Evolutionary conservation across 1,139 yeast genomes (phyloP).

Genomic region (Debaryomyces subglobosus): DNA sequence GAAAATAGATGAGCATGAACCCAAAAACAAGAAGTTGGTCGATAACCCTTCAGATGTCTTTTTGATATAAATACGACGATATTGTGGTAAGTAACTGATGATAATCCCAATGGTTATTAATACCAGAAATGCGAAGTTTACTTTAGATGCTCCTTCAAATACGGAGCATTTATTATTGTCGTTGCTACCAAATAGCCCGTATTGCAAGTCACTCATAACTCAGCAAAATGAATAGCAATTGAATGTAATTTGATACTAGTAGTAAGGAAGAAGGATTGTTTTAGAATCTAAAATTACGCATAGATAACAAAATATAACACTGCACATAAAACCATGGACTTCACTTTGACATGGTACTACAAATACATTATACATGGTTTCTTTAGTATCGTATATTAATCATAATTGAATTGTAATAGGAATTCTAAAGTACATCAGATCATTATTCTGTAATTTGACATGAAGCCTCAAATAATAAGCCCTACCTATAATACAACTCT

Average conservation of each 20-base stretch:
- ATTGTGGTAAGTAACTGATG: constrained; percentile 80
- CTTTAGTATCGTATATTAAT: neutral
- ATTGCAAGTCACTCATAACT: neutral
- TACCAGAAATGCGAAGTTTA: constrained; percentile 53
- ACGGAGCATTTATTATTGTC: constrained; percentile 34
- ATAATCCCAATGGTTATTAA: constrained; percentile 68
- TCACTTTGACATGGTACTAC: neutral
- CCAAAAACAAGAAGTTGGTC: constrained; percentile 70
- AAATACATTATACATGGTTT: neutral
- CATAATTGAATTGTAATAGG: constrained; percentile 31
- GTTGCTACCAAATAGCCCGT: constrained; percentile 9
- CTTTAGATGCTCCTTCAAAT: constrained; percentile 48
- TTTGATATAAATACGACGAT: constrained; percentile 58
- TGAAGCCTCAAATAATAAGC: constrained; percentile 35
- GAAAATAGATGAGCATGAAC: constrained; percentile 71
- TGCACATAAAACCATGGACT: neutral
- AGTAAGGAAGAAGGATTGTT: neutral
- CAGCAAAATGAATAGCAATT: neutral
- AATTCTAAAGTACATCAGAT: constrained; percentile 30
- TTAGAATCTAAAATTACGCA: neutral
- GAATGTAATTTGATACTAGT: neutral
- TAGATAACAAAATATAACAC: neutral
- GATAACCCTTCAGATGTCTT: constrained; percentile 79
- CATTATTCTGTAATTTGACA: constrained; percentile 33
- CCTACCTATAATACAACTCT: constrained; percentile 38